A percentile compares a stretch with the other conserved stretches of the same genome.
Evolutionary conservation across 306 rosid species (phyloP).

Genomic region (Vicia sativa): DNA sequence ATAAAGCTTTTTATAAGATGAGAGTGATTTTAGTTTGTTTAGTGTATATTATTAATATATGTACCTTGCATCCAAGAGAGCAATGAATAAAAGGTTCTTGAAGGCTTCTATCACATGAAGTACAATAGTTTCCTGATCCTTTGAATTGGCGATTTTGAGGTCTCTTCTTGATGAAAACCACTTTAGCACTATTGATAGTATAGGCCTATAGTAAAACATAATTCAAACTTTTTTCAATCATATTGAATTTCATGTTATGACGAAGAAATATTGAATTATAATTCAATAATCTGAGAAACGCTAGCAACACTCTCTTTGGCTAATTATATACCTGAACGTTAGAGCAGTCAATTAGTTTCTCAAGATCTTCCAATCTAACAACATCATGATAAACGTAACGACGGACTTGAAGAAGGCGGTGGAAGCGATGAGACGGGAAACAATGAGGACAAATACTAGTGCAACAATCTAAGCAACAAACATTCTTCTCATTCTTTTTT

Average conservation of each 20-base stretch:
- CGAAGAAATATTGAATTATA: slow-evolving; percentile 25
- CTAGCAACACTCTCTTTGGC: not conserved
- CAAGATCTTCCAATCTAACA: slow-evolving; percentile 91
- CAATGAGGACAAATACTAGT: slow-evolving; percentile 93
- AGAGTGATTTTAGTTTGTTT: no score
- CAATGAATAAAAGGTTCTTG: slow-evolving; percentile 97
- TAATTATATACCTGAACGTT: slow-evolving; percentile 74
- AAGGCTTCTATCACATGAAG: slow-evolving; percentile 92
- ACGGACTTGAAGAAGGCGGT: slow-evolving; percentile 95
- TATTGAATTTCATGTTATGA: slow-evolving; percentile 10
- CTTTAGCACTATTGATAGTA: slow-evolving; percentile 95
- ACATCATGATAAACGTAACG: slow-evolving; percentile 97
- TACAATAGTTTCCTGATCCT: slow-evolving; percentile 93
- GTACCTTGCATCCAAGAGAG: slow-evolving; percentile 95
- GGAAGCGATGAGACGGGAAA: slow-evolving; percentile 81
- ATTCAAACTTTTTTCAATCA: slow-evolving; percentile 29
- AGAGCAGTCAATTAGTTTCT: slow-evolving; percentile 89
- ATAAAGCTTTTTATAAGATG: not conserved
- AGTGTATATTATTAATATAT: not conserved
- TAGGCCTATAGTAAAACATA: slow-evolving; percentile 58
- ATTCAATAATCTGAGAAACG: not conserved
- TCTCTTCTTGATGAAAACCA: slow-evolving; percentile 95
- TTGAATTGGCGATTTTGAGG: slow-evolving; percentile 97
- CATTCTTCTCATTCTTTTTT: slow-evolving; percentile 93
- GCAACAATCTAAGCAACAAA: slow-evolving; percentile 95